A percentile compares a stretch with the other conserved stretches of the same genome.
Evolutionary conservation across 1,139 yeast species (phyloP).

Genomic region (Nakaseomyces bracarensis): DNA sequence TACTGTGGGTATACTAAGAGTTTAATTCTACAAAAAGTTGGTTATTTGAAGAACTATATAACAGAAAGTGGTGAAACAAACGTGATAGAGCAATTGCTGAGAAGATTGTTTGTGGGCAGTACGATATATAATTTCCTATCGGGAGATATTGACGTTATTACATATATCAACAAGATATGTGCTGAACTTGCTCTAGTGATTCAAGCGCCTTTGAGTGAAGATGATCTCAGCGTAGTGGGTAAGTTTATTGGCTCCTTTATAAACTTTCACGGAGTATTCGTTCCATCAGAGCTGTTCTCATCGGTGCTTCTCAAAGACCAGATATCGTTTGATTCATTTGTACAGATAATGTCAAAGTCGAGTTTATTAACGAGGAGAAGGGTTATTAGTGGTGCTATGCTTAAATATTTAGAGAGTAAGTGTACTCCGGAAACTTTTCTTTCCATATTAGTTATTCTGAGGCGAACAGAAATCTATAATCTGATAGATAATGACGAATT

Average conservation of each 20-base stretch:
- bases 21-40: background rate
- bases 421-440: constrained; percentile 12
- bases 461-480: constrained; percentile 3
- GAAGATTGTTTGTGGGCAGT: background rate
- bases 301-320: background rate
- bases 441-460: background rate
- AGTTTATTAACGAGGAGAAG: background rate
- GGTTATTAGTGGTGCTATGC: background rate
- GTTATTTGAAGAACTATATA: background rate
- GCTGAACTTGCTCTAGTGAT: background rate
- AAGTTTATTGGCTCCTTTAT: background rate
- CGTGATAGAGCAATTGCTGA: background rate
- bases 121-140: background rate
- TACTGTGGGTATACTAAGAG: background rate
- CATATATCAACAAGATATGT: background rate
- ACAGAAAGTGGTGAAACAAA: background rate
- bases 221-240: background rate
- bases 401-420: background rate
- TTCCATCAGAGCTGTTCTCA: background rate
- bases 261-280: background rate
- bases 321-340: background rate
- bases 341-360: background rate
- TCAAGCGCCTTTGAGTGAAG: background rate
- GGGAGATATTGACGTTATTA: background rate
- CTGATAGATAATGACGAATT: constrained; percentile 15